Percentiles rank a stretch among this genome's conserved stretches.
Conservation (phyloP, 2,329 filamentous ascomycete genomes). For the Cytospora chrysosperma region DNA sequence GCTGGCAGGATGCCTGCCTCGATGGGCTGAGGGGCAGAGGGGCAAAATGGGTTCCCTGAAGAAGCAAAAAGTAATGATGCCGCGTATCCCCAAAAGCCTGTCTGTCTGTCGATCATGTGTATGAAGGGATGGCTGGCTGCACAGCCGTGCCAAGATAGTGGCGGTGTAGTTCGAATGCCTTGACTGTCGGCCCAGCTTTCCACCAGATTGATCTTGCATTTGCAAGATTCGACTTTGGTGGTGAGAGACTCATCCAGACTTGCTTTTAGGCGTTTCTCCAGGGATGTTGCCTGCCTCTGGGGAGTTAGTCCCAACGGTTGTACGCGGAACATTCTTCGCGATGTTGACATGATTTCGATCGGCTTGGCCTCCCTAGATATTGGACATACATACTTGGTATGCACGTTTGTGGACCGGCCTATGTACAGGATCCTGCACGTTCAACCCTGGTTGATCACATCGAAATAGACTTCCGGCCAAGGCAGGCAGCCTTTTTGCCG, state of each 20-base stretch:
- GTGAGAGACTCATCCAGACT: background rate
- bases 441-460: background rate
- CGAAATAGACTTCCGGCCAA: background rate
- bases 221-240: background rate
- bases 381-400: background rate
- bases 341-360: slow-evolving; percentile 19
- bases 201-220: slow-evolving; percentile 15
- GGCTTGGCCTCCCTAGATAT: background rate
- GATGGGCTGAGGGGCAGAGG: no score
- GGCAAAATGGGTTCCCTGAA: background rate
- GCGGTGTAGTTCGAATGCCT: slow-evolving; percentile 16
- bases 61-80: background rate
- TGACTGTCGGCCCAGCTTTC: slow-evolving; percentile 9
- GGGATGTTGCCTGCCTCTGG: background rate
- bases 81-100: background rate
- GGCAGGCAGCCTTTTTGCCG: background rate
- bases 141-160: slow-evolving; percentile 13
- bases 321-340: slow-evolving; percentile 16
- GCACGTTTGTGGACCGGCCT: background rate
- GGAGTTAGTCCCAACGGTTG: slow-evolving; percentile 1
- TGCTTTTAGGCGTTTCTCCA: slow-evolving; percentile 4
- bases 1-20: background rate
- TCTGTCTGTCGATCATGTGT: slow-evolving; percentile 1
- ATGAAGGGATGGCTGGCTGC: slow-evolving; percentile 1
- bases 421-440: background rate